These are phyloP conservation scores for Neurospora crassa DNA, from an alignment of 2,329 filamentous ascomycete species.

Conservation along the genomic window DNA sequence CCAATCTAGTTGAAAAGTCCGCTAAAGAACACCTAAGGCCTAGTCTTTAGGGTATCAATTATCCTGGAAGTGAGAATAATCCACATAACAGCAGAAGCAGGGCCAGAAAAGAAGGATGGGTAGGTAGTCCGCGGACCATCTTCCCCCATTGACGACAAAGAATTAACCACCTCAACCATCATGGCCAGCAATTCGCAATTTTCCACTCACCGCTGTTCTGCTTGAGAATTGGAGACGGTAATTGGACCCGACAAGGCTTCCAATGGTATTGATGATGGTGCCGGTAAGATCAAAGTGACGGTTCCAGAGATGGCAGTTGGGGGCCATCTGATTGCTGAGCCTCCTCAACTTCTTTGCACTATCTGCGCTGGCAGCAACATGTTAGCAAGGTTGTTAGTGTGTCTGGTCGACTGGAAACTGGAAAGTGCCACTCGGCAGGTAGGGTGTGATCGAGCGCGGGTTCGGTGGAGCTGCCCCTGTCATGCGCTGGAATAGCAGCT, in stretches of 20 bases:
- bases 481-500: background rate
- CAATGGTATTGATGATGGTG: background rate
- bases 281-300: background rate
- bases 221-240: background rate
- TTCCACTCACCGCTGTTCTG: background rate
- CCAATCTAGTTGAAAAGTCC: background rate
- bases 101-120: background rate
- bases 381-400: background rate
- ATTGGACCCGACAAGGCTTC: background rate
- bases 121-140: background rate
- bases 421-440: background rate
- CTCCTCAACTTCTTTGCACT: background rate
- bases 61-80: background rate
- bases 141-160: background rate
- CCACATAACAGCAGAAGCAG: background rate
- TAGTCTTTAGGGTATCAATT: background rate
- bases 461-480: background rate
- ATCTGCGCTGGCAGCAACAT: background rate
- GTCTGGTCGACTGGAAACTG: too few relatives aligned
- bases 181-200: background rate
- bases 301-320: background rate
- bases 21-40: background rate
- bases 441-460: background rate
- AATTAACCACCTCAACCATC: background rate
- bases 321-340: background rate